A percentile compares a stretch with the other conserved stretches of the same genome.
phyloP scores from a whole-genome alignment of 2,329 filamentous ascomycete species.

The Pyrenophora graminea region DNA sequence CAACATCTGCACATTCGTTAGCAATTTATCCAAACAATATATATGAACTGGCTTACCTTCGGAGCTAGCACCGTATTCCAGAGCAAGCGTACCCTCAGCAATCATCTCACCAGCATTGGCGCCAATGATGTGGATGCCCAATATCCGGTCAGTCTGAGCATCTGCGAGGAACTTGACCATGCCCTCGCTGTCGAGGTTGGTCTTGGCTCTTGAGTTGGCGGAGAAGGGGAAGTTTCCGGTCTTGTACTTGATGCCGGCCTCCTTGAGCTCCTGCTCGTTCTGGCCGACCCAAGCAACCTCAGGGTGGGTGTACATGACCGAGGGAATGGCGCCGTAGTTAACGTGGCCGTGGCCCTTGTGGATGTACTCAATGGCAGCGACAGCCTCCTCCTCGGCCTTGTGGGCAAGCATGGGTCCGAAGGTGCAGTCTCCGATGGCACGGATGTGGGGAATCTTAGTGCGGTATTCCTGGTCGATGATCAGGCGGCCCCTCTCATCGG shows the following conservation, averaged over 20 bases:
- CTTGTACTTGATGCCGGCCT: conserved; percentile 86
- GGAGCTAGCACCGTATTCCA: conserved; percentile 94
- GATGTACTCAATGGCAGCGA: conserved; percentile 94
- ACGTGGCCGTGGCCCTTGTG: conserved; percentile 98
- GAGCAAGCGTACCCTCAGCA: conserved; percentile 89
- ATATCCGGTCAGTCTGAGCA: conserved; percentile 91
- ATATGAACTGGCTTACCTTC: conserved; percentile 70
- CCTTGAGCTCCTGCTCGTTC: conserved; percentile 95
- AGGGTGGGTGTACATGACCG: conserved; percentile 99
- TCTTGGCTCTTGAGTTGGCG: conserved; percentile 98
- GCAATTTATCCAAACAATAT: background rate
- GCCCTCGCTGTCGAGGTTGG: conserved; percentile 93
- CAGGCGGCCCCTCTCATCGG: conserved; percentile 89
- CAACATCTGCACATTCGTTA: conserved; percentile 40
- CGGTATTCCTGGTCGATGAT: conserved; percentile 99
- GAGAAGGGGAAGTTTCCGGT: conserved; percentile 94
- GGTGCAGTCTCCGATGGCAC: conserved; percentile 92
- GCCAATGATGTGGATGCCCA: conserved; percentile 96
- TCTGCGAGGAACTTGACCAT: conserved; percentile 97
- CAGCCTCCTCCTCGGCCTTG: conserved; percentile 98
- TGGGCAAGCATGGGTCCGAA: conserved; percentile 99
- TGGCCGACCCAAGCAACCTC: conserved; percentile 99
- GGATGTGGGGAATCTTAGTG: conserved; percentile 96
- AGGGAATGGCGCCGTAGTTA: conserved; percentile 97
- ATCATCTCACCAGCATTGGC: conserved; percentile 99